Conservation (phyloP, 2,329 filamentous ascomycete species). For the Neonectria magnoliae region DNA sequence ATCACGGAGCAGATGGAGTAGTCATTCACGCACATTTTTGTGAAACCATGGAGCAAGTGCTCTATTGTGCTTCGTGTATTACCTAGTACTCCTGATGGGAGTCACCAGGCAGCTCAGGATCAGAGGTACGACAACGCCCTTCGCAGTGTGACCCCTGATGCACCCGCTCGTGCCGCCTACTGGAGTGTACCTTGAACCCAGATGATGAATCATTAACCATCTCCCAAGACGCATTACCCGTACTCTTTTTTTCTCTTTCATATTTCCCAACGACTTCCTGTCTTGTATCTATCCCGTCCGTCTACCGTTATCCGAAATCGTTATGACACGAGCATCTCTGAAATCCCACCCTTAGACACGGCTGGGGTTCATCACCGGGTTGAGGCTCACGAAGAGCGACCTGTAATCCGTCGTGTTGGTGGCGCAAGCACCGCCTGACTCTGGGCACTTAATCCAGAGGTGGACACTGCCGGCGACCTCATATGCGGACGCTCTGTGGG, state of each 20-base stretch:
- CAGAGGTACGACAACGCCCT: background rate
- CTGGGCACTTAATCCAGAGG: constrained; percentile 34
- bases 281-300: background rate
- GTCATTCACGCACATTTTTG: background rate
- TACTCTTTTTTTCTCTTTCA: background rate
- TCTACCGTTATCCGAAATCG: background rate
- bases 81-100: background rate
- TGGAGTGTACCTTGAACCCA: background rate
- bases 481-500: constrained; percentile 40
- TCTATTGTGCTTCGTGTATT: background rate
- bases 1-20: background rate
- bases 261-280: background rate
- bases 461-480: constrained; percentile 45
- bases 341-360: background rate
- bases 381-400: constrained; percentile 45
- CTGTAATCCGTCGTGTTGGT: constrained; percentile 46
- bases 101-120: background rate
- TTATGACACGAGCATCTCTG: background rate
- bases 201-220: background rate
- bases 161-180: background rate
- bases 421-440: constrained; percentile 33
- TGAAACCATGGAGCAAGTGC: background rate
- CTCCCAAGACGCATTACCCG: background rate
- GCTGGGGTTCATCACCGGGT: constrained; percentile 36
- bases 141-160: background rate